Percentiles rank a stretch among this genome's conserved stretches.
Evolutionary conservation across 306 rosid genomes (phyloP).

Genomic region (Cicer bijugum): DNA sequence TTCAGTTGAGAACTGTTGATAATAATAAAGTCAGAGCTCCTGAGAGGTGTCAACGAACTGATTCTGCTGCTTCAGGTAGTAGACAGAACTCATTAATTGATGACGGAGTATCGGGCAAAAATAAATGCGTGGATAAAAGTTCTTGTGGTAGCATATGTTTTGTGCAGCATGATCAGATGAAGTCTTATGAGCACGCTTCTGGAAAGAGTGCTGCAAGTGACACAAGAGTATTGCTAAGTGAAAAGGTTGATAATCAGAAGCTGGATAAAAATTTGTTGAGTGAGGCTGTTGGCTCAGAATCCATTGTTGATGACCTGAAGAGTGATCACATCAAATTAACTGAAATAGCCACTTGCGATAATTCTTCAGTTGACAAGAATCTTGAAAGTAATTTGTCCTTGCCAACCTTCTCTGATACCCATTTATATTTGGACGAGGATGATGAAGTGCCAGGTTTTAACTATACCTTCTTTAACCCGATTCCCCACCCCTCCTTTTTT

Average conservation of each 20-base stretch:
- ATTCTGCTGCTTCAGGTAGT: conserved; percentile 47
- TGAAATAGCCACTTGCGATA: conserved; percentile 52
- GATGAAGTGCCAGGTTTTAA: conserved; percentile 61
- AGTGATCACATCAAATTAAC: conserved; percentile 49
- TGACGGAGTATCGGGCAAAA: conserved; percentile 38
- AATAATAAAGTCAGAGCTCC: conserved; percentile 31
- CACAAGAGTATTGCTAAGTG: conserved; percentile 34
- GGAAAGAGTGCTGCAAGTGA: conserved; percentile 36
- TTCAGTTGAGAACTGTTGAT: conserved; percentile 42
- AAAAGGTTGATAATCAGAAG: conserved; percentile 43
- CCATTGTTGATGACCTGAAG: conserved; percentile 40
- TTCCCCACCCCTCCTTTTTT: not conserved
- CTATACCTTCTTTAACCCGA: conserved; percentile 35
- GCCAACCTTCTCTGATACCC: conserved; percentile 43
- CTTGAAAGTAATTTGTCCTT: conserved; percentile 42
- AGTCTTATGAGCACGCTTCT: conserved; percentile 38
- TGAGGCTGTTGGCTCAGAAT: conserved; percentile 43
- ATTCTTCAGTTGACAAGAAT: conserved; percentile 44
- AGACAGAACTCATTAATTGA: conserved; percentile 40
- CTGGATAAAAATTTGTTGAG: conserved; percentile 43
- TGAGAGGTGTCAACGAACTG: conserved; percentile 44
- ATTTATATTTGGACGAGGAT: conserved; percentile 44
- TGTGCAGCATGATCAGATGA: conserved; percentile 38
- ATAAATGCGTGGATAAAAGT: conserved; percentile 33
- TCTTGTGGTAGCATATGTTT: conserved; percentile 43